These are phyloP conservation scores for Artemisia annua DNA, from an alignment of 129 eudicot genomes.

Conservation along the genomic window DNA sequence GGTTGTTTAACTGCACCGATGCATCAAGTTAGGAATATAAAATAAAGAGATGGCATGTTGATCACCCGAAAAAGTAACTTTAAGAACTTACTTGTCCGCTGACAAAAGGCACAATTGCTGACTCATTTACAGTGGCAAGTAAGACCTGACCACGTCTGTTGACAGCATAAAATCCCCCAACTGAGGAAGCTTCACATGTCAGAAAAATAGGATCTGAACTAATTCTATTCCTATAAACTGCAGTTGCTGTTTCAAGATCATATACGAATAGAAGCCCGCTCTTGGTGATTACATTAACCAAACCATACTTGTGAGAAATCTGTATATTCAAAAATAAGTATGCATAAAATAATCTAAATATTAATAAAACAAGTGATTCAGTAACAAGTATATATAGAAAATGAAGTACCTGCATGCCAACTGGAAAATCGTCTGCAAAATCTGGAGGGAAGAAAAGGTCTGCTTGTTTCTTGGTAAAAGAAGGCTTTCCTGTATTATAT, in stretches of 20 bases:
- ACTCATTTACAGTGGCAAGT: slow-evolving; percentile 90
- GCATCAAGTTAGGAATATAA: neutral
- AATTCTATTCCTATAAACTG: slow-evolving; percentile 90
- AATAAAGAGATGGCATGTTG: neutral
- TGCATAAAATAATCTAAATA: too few relatives aligned
- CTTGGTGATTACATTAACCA: slow-evolving; percentile 85
- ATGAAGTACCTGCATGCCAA: slow-evolving; percentile 83
- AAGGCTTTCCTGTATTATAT: slow-evolving; percentile 61
- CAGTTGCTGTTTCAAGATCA: slow-evolving; percentile 92
- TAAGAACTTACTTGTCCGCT: slow-evolving; percentile 71
- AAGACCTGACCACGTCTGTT: slow-evolving; percentile 72
- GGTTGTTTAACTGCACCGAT: slow-evolving; percentile 70
- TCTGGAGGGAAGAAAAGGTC: slow-evolving; percentile 98
- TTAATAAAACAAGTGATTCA: neutral
- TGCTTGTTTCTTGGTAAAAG: slow-evolving; percentile 90
- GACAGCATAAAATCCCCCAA: slow-evolving; percentile 37
- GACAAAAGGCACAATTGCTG: slow-evolving; percentile 85
- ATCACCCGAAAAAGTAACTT: slow-evolving; percentile 3
- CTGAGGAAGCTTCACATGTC: slow-evolving; percentile 48
- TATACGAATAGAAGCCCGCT: slow-evolving; percentile 91
- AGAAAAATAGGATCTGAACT: slow-evolving; percentile 90
- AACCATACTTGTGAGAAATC: slow-evolving; percentile 88
- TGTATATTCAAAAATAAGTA: slow-evolving; percentile 31
- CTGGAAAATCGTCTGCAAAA: slow-evolving; percentile 95
- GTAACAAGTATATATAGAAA: slow-evolving; percentile 7